Evolutionary conservation across 768 basidiomycete genomes (phyloP).

Genomic region (Serendipita sp.): DNA sequence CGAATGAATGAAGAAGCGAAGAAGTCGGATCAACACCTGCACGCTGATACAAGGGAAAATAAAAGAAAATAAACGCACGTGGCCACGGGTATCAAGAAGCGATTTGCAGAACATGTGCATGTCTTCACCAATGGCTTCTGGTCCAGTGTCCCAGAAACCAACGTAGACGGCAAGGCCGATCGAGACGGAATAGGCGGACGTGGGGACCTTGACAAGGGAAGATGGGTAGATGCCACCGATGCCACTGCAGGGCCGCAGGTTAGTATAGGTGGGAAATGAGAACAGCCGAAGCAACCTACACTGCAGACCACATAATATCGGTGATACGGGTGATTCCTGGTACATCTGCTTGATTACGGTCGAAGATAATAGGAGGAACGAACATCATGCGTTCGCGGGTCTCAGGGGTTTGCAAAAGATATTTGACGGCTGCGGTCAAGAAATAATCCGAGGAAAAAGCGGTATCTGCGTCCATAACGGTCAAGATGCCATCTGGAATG

Average conservation of each 20-base stretch:
- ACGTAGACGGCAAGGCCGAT: constrained; percentile 15
- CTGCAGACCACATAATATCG: constrained; percentile 10
- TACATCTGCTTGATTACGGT: constrained; percentile 10
- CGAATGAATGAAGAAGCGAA: not conserved
- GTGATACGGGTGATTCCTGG: constrained; percentile 9
- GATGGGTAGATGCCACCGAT: constrained; percentile 17
- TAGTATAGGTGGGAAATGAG: not conserved
- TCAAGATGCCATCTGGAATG: constrained; percentile 12
- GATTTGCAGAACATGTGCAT: constrained; percentile 21
- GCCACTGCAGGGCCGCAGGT: constrained; percentile 10
- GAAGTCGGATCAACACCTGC: not conserved
- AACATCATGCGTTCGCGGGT: constrained; percentile 13
- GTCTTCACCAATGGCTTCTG: constrained; percentile 20
- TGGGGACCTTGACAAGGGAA: constrained; percentile 18
- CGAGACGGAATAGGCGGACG: constrained; percentile 18
- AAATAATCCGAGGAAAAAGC: constrained; percentile 19
- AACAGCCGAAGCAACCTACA: not conserved
- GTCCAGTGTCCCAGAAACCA: constrained; percentile 19
- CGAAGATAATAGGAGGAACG: constrained; percentile 11
- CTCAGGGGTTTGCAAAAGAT: constrained; percentile 12
- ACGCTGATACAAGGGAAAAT: not conserved
- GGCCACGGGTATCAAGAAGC: constrained; percentile 17
- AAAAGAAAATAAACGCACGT: constrained; percentile 6
- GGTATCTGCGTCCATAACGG: constrained; percentile 17
- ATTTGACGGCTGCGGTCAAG: constrained; percentile 15